Conservation (phyloP, 371 early-diverging fungal species). For the Mucor irregularis region DNA sequence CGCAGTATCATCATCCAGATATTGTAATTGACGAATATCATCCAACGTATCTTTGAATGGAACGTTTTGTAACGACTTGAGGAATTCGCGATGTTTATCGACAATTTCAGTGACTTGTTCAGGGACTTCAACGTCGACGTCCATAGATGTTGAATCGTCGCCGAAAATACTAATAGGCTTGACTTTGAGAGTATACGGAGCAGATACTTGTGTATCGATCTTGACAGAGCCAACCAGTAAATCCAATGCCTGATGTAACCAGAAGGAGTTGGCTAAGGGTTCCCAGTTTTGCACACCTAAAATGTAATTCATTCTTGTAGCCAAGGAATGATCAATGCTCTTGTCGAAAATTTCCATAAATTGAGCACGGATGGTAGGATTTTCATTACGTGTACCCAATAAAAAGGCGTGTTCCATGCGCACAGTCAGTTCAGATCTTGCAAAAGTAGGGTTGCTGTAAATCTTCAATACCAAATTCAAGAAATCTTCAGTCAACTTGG, state of each 20-base stretch:
- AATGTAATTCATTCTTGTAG: conserved; percentile 83
- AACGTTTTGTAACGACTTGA: conserved; percentile 57
- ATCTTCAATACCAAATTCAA: conserved; percentile 85
- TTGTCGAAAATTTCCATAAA: conserved; percentile 84
- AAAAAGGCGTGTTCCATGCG: conserved; percentile 94
- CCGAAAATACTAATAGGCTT: conserved; percentile 52
- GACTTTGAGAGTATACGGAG: conserved; percentile 53
- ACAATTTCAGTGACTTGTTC: conserved; percentile 41
- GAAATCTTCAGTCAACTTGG: conserved; percentile 74
- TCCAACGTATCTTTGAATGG: conserved; percentile 51
- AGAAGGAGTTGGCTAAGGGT: conserved; percentile 78
- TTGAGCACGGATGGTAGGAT: conserved; percentile 74
- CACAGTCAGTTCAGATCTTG: conserved; percentile 89
- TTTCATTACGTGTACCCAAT: conserved; percentile 79
- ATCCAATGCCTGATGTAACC: conserved; percentile 92
- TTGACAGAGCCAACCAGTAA: conserved; percentile 76
- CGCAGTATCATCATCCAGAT: conserved; percentile 69
- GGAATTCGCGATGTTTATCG: conserved; percentile 57
- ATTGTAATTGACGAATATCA: conserved; percentile 70
- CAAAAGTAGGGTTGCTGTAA: conserved; percentile 78
- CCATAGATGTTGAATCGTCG: conserved; percentile 12
- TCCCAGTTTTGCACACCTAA: conserved; percentile 97
- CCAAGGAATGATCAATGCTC: conserved; percentile 68
- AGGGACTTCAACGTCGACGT: conserved; percentile 27
- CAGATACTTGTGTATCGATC: conserved; percentile 35